Base-by-base conservation (phyloP, 2,329 filamentous ascomycete species). In the Botryosphaeria dothidea region DNA sequence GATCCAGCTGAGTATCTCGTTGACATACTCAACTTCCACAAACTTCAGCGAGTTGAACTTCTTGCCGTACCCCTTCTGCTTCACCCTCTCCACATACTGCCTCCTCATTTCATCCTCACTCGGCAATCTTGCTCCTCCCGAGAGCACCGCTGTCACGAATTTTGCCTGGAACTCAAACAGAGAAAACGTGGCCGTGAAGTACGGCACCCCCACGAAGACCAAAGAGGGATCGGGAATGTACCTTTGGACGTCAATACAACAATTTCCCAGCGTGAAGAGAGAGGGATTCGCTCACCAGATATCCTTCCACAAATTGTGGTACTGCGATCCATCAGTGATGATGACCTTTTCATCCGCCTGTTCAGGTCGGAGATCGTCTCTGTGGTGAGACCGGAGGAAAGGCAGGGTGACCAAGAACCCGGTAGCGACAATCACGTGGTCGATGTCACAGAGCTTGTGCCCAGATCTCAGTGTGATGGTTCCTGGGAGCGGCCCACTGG, bases 81-180 rank as follows among this genome's bases (percentile, higher is more conserved):
- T 61, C 4, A 83, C 67, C 8, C 73, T 71, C 17, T 72, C 69
- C 1, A 69, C 43, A 64, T 82, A 83, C 64, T 83, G 80, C 0
- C 49, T 54, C 41, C 79, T 70, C 79, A 83, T 86, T 0, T 68
- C 74, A 1, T 77, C 75, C 34, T 73, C 58, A 0, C 72, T 66
- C 0, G 88, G 87, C 21, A 90, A 71, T 1, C 69, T 67, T 0
- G 81, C 81, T 34, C 80, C 77, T 0, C 85, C 86, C 0, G 84
- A 78, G 3, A 88, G 80, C 0, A 88, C 83, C 2, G 85, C 82
- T 0, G 88, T 84, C 0, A 89, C 78, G 0, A 82, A 83, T 67
- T 88, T 85, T 0, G 87, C 88, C 71, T 92, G 89, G 68, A 90
- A 90, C 66, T 91, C 89, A 66, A 90, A 91, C 0, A 91, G 78